Conservation (phyloP, 441 rosid species). For the Gossypium davidsonii region DNA sequence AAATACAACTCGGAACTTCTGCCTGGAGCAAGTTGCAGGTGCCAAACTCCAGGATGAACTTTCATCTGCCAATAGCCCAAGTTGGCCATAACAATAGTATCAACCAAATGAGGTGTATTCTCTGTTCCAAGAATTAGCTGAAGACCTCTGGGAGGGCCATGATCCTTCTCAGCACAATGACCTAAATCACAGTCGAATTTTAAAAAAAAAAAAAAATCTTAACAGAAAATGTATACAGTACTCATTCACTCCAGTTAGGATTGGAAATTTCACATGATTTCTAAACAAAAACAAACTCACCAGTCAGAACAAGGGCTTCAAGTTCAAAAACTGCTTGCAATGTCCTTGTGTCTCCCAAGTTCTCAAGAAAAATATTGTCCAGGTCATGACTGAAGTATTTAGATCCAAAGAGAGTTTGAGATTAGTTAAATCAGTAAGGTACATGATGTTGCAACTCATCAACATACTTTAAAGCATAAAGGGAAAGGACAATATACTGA, state of each 20-base stretch:
- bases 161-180: conserved; percentile 98
- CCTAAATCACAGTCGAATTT: conserved; percentile 40
- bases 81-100: conserved; percentile 98
- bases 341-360: conserved; percentile 93
- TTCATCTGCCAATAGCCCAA: conserved; percentile 99
- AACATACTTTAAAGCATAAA: conserved; percentile 3
- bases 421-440: not conserved
- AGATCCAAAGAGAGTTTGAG: conserved; percentile 14
- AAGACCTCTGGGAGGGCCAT: conserved; percentile 94
- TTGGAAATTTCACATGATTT: conserved; percentile 15
- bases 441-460: not conserved
- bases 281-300: conserved; percentile 37
- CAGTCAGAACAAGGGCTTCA: conserved; percentile 97
- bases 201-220: not conserved
- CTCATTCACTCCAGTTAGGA: conserved; percentile 20
- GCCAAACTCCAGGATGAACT: conserved; percentile 98
- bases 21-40: conserved; percentile 96
- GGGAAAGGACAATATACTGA: not conserved
- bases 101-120: conserved; percentile 86
- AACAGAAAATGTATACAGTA: not conserved
- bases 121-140: conserved; percentile 96
- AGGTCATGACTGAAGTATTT: conserved; percentile 75
- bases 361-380: conserved; percentile 98
- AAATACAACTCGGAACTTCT: conserved; percentile 86
- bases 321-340: conserved; percentile 97